Conservation (phyloP, 768 basidiomycete genomes). For the Phlebiopsis gigantea region DNA sequence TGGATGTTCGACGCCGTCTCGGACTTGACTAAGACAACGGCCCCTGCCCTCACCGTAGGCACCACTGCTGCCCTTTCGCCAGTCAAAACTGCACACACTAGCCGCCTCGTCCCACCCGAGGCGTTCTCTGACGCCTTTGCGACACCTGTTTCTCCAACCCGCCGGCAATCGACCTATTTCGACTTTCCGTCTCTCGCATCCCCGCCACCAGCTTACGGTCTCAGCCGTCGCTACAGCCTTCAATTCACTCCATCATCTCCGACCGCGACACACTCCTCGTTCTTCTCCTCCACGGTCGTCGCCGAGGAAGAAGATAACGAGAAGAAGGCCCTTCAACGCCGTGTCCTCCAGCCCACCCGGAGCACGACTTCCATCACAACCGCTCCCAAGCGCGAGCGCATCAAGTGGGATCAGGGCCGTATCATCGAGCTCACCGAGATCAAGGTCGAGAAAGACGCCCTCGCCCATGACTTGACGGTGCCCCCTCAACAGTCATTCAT, state of each 20-base stretch:
- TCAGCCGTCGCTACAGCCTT: conserved; percentile 45
- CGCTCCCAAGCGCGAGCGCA: conserved; percentile 26
- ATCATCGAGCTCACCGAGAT: conserved; percentile 17
- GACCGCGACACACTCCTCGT: conserved; percentile 27
- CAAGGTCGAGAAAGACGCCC: conserved; percentile 18
- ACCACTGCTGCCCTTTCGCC: conserved; percentile 23
- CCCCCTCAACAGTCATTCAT: conserved; percentile 33
- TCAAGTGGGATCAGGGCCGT: conserved; percentile 26
- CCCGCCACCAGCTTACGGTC: conserved; percentile 28
- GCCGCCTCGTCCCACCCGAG: conserved; percentile 33
- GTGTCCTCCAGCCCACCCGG: conserved; percentile 16
- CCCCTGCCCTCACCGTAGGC: not conserved
- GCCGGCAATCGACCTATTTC: conserved; percentile 37
- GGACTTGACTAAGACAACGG: conserved; percentile 44
- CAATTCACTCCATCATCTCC: conserved; percentile 61
- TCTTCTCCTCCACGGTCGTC: conserved; percentile 23
- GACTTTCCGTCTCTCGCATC: conserved; percentile 27
- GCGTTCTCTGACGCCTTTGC: conserved; percentile 21
- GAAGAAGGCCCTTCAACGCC: conserved; percentile 27
- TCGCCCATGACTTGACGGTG: conserved; percentile 20
- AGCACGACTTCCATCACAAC: conserved; percentile 1
- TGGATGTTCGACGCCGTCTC: conserved; percentile 85
- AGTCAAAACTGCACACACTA: conserved; percentile 23
- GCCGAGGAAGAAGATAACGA: conserved; percentile 39
- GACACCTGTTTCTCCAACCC: conserved; percentile 17